A percentile compares a stretch with the other conserved stretches of the same genome.
phyloP scores from a whole-genome alignment of 2,329 filamentous ascomycete genomes.

The Penicillium hesseltinei region DNA sequence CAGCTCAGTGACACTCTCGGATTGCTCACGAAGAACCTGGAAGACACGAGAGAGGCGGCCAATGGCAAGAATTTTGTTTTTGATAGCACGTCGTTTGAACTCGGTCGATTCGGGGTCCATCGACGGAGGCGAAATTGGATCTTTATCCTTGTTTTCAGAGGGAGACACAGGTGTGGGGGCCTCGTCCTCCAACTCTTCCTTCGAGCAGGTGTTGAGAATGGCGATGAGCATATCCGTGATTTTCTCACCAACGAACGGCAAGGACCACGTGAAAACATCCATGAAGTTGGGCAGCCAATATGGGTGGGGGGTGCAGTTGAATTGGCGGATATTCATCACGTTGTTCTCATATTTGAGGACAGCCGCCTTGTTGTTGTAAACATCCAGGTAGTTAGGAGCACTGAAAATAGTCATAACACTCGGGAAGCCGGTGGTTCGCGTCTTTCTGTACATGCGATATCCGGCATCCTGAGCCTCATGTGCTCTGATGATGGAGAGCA shows the following conservation, averaged over 20 bases:
- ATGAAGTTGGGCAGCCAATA: constrained; percentile 99
- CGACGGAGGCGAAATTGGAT: constrained; percentile 62
- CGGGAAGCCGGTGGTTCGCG: constrained; percentile 93
- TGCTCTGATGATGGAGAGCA: constrained; percentile 93
- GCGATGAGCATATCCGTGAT: constrained; percentile 99
- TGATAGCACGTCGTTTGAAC: constrained; percentile 93
- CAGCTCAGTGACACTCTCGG: constrained; percentile 92
- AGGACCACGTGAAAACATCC: constrained; percentile 99
- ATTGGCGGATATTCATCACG: constrained; percentile 99
- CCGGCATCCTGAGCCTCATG: constrained; percentile 98
- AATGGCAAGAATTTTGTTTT: constrained; percentile 99
- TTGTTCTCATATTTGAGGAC: constrained; percentile 99
- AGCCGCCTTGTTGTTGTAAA: constrained; percentile 99
- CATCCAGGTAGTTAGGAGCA: constrained; percentile 95
- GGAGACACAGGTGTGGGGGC: constrained; percentile 68
- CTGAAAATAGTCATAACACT: constrained; percentile 99
- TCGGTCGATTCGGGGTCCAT: constrained; percentile 83
- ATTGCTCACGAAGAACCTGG: constrained; percentile 96
- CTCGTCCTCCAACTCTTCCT: constrained; percentile 93
- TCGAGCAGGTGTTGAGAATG: constrained; percentile 97
- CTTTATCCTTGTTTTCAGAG: constrained; percentile 35
- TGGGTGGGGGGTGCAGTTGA: constrained; percentile 98
- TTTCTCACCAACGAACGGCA: constrained; percentile 98
- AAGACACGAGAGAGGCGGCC: constrained; percentile 95
- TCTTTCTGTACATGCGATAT: constrained; percentile 99